Conservation (phyloP, 768 basidiomycete genomes). For the Rhizopogon vesiculosus region DNA sequence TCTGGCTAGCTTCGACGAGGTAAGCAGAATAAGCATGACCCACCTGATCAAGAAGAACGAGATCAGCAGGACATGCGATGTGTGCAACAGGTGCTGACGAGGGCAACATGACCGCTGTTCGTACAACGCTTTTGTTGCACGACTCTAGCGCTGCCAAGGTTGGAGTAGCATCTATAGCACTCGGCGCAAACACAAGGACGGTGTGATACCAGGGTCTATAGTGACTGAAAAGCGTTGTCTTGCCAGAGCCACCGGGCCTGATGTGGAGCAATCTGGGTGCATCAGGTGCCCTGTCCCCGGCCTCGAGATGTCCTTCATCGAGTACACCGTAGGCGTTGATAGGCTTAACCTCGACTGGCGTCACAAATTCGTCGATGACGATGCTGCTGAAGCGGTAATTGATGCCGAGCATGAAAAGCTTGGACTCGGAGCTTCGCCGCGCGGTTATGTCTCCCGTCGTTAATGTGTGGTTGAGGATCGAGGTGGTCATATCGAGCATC, state of each 20-base stretch:
- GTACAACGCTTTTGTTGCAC: neutral
- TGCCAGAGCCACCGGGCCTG: slow-evolving; percentile 4
- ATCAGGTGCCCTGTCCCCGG: slow-evolving; percentile 43
- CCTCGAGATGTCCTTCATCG: slow-evolving; percentile 25
- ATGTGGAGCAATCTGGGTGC: slow-evolving; percentile 26
- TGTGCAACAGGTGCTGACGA: neutral
- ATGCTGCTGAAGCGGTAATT: slow-evolving; percentile 33
- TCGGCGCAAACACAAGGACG: slow-evolving; percentile 22
- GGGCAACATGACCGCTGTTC: slow-evolving; percentile 11
- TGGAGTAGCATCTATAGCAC: slow-evolving; percentile 5
- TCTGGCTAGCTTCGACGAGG: slow-evolving; percentile 19
- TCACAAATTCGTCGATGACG: slow-evolving; percentile 30
- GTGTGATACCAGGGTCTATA: slow-evolving; percentile 22
- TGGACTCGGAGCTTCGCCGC: neutral
- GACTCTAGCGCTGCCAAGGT: slow-evolving; percentile 5
- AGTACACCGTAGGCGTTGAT: slow-evolving; percentile 11
- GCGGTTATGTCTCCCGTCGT: neutral
- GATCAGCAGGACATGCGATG: slow-evolving; percentile 8
- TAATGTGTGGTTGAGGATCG: slow-evolving; percentile 3
- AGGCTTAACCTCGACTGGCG: neutral
- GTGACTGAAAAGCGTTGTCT: slow-evolving; percentile 17
- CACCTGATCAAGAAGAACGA: slow-evolving; percentile 30
- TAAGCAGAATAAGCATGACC: slow-evolving; percentile 39
- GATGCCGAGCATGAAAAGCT: slow-evolving; percentile 27
- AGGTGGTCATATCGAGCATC: slow-evolving; percentile 37